Conservation (phyloP, 2,329 filamentous ascomycete species). For the Penicillium digitatum region DNA sequence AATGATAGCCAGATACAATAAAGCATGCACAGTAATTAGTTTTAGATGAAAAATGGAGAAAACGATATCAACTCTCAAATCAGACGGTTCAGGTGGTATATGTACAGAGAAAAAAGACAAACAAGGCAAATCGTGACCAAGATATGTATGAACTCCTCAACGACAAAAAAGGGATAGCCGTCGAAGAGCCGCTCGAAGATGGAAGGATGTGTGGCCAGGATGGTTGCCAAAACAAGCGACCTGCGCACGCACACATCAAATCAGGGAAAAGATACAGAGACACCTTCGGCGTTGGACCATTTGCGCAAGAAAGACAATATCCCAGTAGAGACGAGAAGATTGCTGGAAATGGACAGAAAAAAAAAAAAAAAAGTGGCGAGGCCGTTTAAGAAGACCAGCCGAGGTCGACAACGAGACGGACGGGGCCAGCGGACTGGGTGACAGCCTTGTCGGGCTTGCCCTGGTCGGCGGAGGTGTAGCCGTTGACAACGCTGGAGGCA, state of each 20-base stretch:
- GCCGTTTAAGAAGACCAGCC: conserved; percentile 26
- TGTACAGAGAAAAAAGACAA: conserved; percentile 25
- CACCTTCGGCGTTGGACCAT: conserved; percentile 12
- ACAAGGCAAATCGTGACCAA: conserved; percentile 15
- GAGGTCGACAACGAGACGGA: conserved; percentile 32
- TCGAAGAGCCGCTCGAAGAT: conserved; percentile 7
- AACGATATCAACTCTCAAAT: conserved; percentile 20
- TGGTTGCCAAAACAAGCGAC: conserved; percentile 3
- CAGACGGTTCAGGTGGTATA: conserved; percentile 23
- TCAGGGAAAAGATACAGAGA: conserved; percentile 1
- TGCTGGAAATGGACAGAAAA: conserved; percentile 6
- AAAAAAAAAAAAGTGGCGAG: background rate
- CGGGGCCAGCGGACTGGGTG: conserved; percentile 23
- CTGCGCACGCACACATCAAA: conserved; percentile 11
- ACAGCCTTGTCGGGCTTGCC: conserved; percentile 32
- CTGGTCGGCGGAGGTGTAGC: conserved; percentile 32
- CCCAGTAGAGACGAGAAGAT: conserved; percentile 5
- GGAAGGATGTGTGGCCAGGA: conserved; percentile 6
- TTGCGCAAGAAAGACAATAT: conserved; percentile 17
- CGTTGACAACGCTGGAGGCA: conserved; percentile 25
- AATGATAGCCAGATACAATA: background rate
- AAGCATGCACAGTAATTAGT: background rate
- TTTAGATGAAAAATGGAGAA: conserved; percentile 1
- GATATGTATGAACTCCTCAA: conserved; percentile 16
- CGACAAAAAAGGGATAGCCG: conserved; percentile 3